Evolutionary conservation across 202 grass and related monocot species (phyloP), one percentile per base, ranked within the genome.

Genomic region (Carex arenaria): DNA sequence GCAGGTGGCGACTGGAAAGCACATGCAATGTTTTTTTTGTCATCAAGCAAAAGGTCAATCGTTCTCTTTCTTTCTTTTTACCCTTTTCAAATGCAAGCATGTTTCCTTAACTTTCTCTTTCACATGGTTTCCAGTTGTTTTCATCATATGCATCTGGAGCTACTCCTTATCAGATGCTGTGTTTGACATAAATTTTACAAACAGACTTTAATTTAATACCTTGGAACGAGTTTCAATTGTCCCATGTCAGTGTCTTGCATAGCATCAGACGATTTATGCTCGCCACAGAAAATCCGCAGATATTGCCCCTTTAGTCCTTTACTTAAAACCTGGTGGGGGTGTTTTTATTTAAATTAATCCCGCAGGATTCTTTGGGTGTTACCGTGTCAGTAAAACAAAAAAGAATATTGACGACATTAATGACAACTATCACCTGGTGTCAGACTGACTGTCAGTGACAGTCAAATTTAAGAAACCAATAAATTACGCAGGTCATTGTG

Each of bases 51-150:
- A 47, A 72, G 19, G 19, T 18, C 45, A 30, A 53, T 76, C 6
- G 1, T 75, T 42, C 5, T 34, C 12, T 66, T 32, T 12, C 38
- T 53, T 73, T 15, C 2, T 34, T n/a, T 55, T 30, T 72, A 0
- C 1, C 19, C 45, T 28, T 74, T 54, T 15, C 17, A 6, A 75
- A 75, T 53, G 20, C 4, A 75, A 30, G 20, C 4, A 31, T 55
- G 34, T 78, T 38, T 78, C n/a, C 19, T 78, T 80, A 36, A 42
- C 15, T 47, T 1, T 80, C 4, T 28, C 55, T 62, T 64, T 40
- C 78, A 80, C 32, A 64, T 80, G 59, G 32, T 22, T 80, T 80
- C 78, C 78, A 45, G 78, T 47, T 80, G 60, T 42, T 64, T 64
- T 12, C 32, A 45, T 63, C 42, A 10, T 45, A 26, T 80, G 53